Evolutionary conservation across 2,329 filamentous ascomycete species (phyloP).

Genomic region (Talaromyces sp.): DNA sequence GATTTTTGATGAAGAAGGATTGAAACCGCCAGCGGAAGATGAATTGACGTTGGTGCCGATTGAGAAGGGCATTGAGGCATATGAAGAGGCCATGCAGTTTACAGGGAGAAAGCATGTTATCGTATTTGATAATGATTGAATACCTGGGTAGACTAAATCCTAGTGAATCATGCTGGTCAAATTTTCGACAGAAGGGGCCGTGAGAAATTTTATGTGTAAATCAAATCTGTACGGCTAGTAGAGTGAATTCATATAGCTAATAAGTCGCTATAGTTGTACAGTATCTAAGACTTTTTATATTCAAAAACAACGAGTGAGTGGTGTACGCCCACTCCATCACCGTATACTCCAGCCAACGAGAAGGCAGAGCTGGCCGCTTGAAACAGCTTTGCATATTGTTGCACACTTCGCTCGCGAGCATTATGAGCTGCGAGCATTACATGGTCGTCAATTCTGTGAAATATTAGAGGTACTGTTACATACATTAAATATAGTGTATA

Average conservation of each 20-base stretch:
- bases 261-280: too few relatives aligned
- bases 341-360: not conserved
- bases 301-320: not conserved
- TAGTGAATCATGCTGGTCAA: too few relatives aligned
- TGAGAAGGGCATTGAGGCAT: not conserved
- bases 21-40: not conserved
- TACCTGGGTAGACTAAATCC: too few relatives aligned
- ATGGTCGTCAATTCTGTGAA: slow-evolving; percentile 4
- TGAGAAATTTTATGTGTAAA: too few relatives aligned
- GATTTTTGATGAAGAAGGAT: not conserved
- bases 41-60: not conserved
- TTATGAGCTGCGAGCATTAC: slow-evolving; percentile 9
- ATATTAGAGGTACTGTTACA: too few relatives aligned
- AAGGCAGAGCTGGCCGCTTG: not conserved
- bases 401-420: slow-evolving; percentile 6
- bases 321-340: slow-evolving; percentile 2
- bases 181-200: too few relatives aligned
- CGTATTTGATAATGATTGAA: not conserved
- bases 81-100: not conserved
- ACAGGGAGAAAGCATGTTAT: not conserved
- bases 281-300: too few relatives aligned
- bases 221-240: too few relatives aligned
- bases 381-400: not conserved
- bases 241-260: too few relatives aligned
- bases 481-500: too few relatives aligned